Conservation (phyloP, 176 grass and related monocot species). For the Puccinellia tenuiflora region DNA sequence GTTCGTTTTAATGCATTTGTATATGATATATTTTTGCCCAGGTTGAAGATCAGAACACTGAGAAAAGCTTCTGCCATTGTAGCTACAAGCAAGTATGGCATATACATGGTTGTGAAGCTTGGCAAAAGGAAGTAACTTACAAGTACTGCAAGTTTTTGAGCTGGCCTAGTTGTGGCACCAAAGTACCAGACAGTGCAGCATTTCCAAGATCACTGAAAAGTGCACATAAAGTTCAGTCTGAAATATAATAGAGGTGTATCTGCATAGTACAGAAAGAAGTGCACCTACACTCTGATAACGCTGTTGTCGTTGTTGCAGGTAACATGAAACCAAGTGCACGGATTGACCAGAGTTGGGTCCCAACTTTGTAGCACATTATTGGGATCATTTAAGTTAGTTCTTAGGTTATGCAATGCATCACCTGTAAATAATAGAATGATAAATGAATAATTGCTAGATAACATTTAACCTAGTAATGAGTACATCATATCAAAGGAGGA, state of each 20-base stretch:
- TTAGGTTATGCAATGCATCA: constrained; percentile 88
- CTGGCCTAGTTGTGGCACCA: constrained; percentile 85
- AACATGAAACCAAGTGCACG: constrained; percentile 97
- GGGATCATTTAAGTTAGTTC: constrained; percentile 79
- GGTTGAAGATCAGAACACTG: neutral
- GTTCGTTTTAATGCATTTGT: neutral
- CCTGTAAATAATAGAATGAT: constrained; percentile 46
- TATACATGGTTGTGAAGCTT: neutral
- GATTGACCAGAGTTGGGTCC: constrained; percentile 94
- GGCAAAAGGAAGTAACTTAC: constrained; percentile 49
- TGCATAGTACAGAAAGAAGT: constrained; percentile 21
- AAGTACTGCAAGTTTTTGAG: constrained; percentile 94
- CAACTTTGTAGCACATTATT: constrained; percentile 99
- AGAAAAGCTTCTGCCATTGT: constrained; percentile 10
- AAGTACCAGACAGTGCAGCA: constrained; percentile 80
- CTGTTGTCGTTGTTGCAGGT: constrained; percentile 99
- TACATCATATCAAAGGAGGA: neutral
- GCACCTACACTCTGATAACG: constrained; percentile 94
- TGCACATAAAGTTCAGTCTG: neutral
- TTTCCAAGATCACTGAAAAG: constrained; percentile 92
- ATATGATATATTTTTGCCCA: neutral
- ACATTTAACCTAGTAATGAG: neutral
- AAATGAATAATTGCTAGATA: constrained; percentile 6
- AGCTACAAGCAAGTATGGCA: neutral
- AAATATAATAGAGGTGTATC: neutral